Percentiles rank a stretch among this genome's conserved stretches.
These are phyloP conservation scores for Mesostigma viride DNA, from an alignment of 139 green algal genomes.

Conservation along the genomic window DNA sequence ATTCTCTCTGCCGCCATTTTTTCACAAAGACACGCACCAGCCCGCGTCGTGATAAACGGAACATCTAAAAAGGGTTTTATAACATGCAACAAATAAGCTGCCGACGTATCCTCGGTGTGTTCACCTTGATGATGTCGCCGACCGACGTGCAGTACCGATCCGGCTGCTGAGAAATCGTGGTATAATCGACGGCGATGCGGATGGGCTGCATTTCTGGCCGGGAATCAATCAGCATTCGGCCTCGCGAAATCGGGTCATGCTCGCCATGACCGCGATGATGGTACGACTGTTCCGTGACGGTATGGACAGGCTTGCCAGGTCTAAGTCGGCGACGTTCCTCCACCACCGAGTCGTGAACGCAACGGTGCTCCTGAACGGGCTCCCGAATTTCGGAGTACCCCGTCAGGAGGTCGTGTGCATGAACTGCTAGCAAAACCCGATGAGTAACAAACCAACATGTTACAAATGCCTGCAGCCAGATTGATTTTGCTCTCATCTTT, in stretches of 20 bases:
- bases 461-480: too few species aligned
- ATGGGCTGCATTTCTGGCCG: slow-evolving; percentile 6
- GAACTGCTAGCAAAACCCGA: too few species aligned
- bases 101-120: neutral
- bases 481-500: too few species aligned
- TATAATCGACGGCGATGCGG: slow-evolving; percentile 11
- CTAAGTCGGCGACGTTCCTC: slow-evolving; percentile 4
- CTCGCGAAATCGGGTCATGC: neutral
- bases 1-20: slow-evolving; percentile 3
- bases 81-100: neutral
- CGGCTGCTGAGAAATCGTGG: slow-evolving; percentile 4
- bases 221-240: neutral
- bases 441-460: too few species aligned
- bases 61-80: neutral
- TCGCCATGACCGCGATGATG: neutral
- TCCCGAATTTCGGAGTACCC: too few species aligned
- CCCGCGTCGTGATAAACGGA: neutral
- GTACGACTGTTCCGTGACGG: slow-evolving; percentile 3
- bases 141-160: slow-evolving; percentile 7
- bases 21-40: neutral
- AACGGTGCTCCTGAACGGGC: too few species aligned
- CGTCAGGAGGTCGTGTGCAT: too few species aligned
- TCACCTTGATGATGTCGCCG: slow-evolving; percentile 12
- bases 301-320: slow-evolving; percentile 10
- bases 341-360: slow-evolving; percentile 17